A percentile compares a stretch with the other conserved stretches of the same genome.
Conservation (phyloP, 2,329 filamentous ascomycete genomes). For the Nannizzia gypsea region DNA sequence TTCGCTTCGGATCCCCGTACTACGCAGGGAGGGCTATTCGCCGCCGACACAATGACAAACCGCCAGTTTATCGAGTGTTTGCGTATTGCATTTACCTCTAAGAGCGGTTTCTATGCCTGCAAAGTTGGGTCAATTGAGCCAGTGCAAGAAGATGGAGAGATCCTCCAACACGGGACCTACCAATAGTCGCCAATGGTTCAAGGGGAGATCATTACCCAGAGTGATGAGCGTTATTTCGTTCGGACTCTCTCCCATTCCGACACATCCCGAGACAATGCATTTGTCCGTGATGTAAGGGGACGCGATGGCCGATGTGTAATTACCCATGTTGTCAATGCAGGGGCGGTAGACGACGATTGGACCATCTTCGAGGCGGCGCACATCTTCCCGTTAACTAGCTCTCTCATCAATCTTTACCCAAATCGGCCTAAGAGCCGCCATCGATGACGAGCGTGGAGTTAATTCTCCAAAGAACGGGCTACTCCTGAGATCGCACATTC, state of each 20-base stretch:
- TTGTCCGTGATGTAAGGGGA: background rate
- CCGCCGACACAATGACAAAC: too few species aligned
- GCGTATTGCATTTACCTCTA: background rate
- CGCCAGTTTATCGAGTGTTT: background rate
- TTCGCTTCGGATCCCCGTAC: background rate
- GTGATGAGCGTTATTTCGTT: background rate
- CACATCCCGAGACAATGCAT: background rate
- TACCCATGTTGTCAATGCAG: background rate
- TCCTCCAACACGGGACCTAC: background rate
- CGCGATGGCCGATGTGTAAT: conserved; percentile 9
- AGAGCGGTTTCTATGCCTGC: background rate
- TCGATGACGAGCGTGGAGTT: too few species aligned
- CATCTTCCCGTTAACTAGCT: too few species aligned
- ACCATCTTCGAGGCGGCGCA: conserved; percentile 17
- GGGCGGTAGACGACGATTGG: background rate
- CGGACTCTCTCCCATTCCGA: background rate
- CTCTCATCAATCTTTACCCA: too few species aligned
- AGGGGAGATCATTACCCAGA: background rate
- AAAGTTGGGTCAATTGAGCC: background rate
- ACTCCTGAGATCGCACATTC: too few species aligned
- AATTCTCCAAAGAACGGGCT: too few species aligned
- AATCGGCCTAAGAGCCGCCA: too few species aligned
- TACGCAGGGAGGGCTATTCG: too few species aligned
- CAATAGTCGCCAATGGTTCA: background rate
- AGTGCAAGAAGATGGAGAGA: background rate